Conservation (phyloP, 2,329 filamentous ascomycete genomes). For the Periconia digitata region DNA sequence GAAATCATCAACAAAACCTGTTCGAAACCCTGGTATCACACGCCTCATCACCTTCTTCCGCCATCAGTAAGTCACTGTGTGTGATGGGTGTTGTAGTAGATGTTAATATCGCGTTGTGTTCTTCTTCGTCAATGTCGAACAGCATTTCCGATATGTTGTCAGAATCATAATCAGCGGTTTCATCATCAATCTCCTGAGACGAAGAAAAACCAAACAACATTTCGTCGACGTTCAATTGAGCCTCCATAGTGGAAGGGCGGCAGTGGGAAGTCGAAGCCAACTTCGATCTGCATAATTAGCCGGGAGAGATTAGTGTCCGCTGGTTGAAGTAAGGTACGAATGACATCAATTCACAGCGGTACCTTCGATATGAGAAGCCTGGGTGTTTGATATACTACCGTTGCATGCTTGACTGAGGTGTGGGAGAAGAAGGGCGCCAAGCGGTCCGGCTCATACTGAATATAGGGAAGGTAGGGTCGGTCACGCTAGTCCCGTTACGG, state of each 20-base stretch:
- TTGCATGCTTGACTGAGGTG: not conserved
- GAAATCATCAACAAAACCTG: slow-evolving; percentile 2
- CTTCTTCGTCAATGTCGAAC: slow-evolving; percentile 10
- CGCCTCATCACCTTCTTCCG: not conserved
- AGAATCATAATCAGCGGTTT: slow-evolving; percentile 13
- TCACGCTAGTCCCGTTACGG: slow-evolving; percentile 17
- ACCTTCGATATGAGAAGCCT: no score
- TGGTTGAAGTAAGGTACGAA: not conserved
- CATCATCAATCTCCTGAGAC: slow-evolving; percentile 19
- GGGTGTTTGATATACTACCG: no score
- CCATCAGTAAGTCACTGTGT: not conserved
- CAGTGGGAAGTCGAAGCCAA: not conserved
- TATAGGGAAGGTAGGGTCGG: not conserved
- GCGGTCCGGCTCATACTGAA: no score
- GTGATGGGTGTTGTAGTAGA: not conserved
- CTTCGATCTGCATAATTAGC: slow-evolving; percentile 1
- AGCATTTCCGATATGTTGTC: slow-evolving; percentile 24
- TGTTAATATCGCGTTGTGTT: not conserved
- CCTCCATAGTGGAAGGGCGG: slow-evolving; percentile 20
- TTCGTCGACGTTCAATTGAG: slow-evolving; percentile 24
- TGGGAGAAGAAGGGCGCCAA: not conserved
- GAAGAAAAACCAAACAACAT: slow-evolving; percentile 29
- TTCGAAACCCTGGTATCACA: not conserved
- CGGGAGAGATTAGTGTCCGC: not conserved
- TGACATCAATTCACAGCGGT: no score